Conservation (phyloP, 1,284 basidiomycete species). For the Singerocomus rubriflavus region DNA sequence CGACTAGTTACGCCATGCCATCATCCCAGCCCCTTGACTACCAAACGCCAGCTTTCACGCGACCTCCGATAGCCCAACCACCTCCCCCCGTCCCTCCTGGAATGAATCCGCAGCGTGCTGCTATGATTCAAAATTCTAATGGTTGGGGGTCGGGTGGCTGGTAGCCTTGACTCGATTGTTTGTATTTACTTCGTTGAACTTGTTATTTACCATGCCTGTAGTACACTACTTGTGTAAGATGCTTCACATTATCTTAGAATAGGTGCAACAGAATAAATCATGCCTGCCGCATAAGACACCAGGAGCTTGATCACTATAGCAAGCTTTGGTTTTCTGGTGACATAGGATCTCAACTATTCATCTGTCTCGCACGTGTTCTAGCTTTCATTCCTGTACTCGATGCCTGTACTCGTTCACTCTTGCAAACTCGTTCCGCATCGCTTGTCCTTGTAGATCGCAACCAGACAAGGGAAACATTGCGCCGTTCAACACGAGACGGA, state of each 20-base stretch:
- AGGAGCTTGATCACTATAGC: background rate
- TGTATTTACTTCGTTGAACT: slow-evolving; percentile 11
- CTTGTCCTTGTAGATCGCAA: slow-evolving; percentile 32
- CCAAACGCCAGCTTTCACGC: slow-evolving; percentile 55
- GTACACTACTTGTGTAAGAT: slow-evolving; percentile 31
- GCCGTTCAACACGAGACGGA: slow-evolving; percentile 45
- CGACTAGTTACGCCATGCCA: slow-evolving; percentile 31
- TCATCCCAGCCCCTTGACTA: slow-evolving; percentile 52
- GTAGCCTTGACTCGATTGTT: slow-evolving; percentile 24
- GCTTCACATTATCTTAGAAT: slow-evolving; percentile 24
- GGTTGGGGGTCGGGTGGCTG: slow-evolving; percentile 37
- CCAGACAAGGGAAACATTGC: slow-evolving; percentile 38
- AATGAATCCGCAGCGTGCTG: slow-evolving; percentile 62
- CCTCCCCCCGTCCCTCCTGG: slow-evolving; percentile 45
- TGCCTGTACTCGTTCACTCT: slow-evolving; percentile 27
- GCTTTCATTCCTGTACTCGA: slow-evolving; percentile 33
- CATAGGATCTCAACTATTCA: background rate
- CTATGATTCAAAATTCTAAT: slow-evolving; percentile 50
- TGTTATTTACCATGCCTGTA: slow-evolving; percentile 8
- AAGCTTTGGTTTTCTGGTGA: background rate
- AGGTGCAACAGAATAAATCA: slow-evolving; percentile 10
- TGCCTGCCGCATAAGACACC: background rate
- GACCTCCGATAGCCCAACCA: slow-evolving; percentile 43
- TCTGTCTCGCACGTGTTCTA: slow-evolving; percentile 39
- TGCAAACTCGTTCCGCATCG: slow-evolving; percentile 41